Evolutionary conservation across 768 basidiomycete genomes (phyloP).

Genomic region (Podaxis sp.): DNA sequence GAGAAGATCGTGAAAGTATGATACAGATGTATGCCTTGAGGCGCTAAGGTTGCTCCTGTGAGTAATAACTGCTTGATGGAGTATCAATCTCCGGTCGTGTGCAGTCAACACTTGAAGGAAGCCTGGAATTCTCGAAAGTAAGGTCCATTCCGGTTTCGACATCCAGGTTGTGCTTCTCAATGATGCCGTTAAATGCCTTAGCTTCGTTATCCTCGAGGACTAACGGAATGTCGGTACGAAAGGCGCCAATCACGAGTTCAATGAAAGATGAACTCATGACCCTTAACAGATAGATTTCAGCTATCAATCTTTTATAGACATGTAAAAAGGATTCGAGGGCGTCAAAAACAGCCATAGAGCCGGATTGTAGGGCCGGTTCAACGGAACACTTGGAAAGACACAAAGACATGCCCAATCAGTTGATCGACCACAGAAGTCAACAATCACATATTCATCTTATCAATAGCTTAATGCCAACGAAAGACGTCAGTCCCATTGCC

Average conservation of each 20-base stretch:
- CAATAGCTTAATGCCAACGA: background rate
- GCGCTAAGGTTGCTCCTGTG: background rate
- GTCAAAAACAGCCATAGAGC: background rate
- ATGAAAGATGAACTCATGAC: background rate
- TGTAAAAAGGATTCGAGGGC: background rate
- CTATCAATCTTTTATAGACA: background rate
- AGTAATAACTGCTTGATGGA: background rate
- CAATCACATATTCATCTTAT: slow-evolving; percentile 6
- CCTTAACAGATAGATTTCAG: background rate
- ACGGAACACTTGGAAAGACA: background rate
- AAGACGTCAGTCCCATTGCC: slow-evolving; percentile 2
- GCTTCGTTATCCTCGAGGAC: background rate
- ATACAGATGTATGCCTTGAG: slow-evolving; percentile 1
- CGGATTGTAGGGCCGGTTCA: background rate
- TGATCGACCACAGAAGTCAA: background rate
- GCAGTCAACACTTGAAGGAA: background rate
- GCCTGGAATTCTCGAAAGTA: background rate
- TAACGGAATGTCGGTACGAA: background rate
- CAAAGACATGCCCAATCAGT: background rate
- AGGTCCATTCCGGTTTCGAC: background rate
- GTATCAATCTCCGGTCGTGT: background rate
- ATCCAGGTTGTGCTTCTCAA: background rate
- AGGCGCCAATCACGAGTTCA: background rate
- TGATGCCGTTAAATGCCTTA: background rate
- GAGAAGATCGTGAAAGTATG: background rate